Evolutionary conservation across 768 basidiomycete genomes (phyloP).

Genomic region (Amanita rimosa): DNA sequence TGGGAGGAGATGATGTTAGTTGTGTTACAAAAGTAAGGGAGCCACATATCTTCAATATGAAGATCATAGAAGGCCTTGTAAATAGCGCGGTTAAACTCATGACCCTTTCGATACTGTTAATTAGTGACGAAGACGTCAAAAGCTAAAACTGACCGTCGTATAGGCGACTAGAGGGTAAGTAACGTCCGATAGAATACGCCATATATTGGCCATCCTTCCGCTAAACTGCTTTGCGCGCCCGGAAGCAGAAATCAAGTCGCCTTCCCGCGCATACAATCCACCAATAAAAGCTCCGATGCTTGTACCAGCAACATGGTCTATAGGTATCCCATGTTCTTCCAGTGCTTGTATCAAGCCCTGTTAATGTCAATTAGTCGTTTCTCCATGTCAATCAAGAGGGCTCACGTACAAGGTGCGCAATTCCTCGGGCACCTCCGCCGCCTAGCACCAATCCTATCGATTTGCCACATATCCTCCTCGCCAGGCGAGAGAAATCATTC

Average conservation of each 20-base stretch:
- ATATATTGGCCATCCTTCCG: conserved; percentile 85
- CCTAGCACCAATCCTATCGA: conserved; percentile 92
- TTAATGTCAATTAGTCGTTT: conserved; percentile 2
- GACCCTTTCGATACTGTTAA: conserved; percentile 43
- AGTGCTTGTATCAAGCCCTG: conserved; percentile 90
- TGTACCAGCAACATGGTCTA: conserved; percentile 88
- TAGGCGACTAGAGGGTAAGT: conserved; percentile 90
- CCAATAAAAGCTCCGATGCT: conserved; percentile 91
- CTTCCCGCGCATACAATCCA: conserved; percentile 90
- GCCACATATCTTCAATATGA: conserved; percentile 97
- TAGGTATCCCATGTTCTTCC: conserved; percentile 85
- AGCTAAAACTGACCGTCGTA: conserved; percentile 48
- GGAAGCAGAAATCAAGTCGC: conserved; percentile 75
- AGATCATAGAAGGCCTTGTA: conserved; percentile 96
- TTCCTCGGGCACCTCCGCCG: conserved; percentile 90
- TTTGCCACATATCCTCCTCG: conserved; percentile 83
- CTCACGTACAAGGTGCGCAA: conserved; percentile 27
- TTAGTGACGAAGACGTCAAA: conserved; percentile 1
- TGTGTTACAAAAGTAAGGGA: conserved; percentile 96
- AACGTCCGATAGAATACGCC: conserved; percentile 89
- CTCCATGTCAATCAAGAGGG: not conserved
- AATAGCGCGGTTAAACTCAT: conserved; percentile 89
- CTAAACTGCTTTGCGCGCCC: conserved; percentile 90
- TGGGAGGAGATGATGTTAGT: conserved; percentile 93
- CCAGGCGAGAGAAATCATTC: conserved; percentile 88